Evolutionary conservation across 768 basidiomycete genomes (phyloP).

Genomic region (Tulasnella sp.): DNA sequence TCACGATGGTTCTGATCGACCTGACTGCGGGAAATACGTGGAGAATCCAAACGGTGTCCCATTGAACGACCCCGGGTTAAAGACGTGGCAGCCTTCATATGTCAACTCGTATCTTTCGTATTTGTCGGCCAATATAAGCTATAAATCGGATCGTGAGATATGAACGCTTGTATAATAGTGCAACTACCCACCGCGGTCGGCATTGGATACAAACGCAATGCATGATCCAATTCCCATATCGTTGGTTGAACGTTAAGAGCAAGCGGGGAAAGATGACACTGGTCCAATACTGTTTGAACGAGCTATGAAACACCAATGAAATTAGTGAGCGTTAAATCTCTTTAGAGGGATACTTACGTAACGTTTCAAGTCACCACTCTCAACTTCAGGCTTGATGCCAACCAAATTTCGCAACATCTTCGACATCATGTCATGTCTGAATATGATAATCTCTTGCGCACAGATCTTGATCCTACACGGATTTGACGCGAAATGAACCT

Average conservation of each 20-base stretch:
- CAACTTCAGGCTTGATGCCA: slow-evolving; percentile 68
- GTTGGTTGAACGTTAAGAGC: slow-evolving; percentile 75
- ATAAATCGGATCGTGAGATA: background rate
- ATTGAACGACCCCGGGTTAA: slow-evolving; percentile 91
- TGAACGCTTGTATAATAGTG: background rate
- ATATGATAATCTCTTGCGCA: slow-evolving; percentile 89
- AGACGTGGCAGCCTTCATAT: slow-evolving; percentile 96
- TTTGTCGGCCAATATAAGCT: slow-evolving; percentile 91
- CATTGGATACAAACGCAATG: slow-evolving; percentile 83
- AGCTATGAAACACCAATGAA: slow-evolving; percentile 37
- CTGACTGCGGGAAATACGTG: slow-evolving; percentile 75
- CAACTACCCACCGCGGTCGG: slow-evolving; percentile 64
- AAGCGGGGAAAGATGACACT: slow-evolving; percentile 84
- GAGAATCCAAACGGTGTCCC: slow-evolving; percentile 75
- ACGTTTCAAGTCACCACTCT: slow-evolving; percentile 71
- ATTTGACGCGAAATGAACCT: slow-evolving; percentile 72
- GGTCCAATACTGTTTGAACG: slow-evolving; percentile 92
- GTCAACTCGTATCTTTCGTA: slow-evolving; percentile 94
- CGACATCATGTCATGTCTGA: slow-evolving; percentile 85
- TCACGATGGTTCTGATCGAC: slow-evolving; percentile 77
- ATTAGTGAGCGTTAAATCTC: background rate
- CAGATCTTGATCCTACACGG: slow-evolving; percentile 93
- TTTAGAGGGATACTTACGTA: slow-evolving; percentile 43
- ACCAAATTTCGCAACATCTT: slow-evolving; percentile 87
- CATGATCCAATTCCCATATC: slow-evolving; percentile 80